These are phyloP conservation scores for Rauvolfia tetraphylla DNA, from an alignment of 257 asterid genomes.

Conservation along the genomic window DNA sequence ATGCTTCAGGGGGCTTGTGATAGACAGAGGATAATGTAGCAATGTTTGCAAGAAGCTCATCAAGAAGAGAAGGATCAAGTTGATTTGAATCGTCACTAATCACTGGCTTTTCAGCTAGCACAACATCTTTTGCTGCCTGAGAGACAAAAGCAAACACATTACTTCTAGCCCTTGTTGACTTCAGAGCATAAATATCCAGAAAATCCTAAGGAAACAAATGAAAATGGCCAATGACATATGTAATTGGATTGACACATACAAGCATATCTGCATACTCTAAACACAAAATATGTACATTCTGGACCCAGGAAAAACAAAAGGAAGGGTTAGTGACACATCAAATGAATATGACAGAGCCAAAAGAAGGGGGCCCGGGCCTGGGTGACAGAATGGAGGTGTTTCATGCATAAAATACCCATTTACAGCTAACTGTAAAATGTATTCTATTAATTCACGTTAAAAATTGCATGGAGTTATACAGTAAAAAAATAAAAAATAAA, in stretches of 20 bases:
- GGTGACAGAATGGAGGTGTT: background rate
- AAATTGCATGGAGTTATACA: background rate
- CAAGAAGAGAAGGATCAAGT: conserved; percentile 89
- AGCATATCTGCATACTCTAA: background rate
- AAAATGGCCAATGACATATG: background rate
- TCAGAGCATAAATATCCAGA: background rate
- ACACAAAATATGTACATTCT: background rate
- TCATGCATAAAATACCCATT: background rate
- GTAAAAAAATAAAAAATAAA: background rate
- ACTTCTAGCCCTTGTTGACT: background rate
- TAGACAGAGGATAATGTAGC: conserved; percentile 96
- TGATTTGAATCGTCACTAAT: conserved; percentile 94
- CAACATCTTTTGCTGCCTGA: conserved; percentile 99
- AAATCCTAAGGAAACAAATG: background rate
- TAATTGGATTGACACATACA: background rate
- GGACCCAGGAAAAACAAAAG: background rate
- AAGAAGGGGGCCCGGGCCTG: background rate
- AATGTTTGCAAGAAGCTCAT: conserved; percentile 94
- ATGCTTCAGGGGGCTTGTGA: conserved; percentile 97
- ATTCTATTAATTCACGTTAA: background rate
- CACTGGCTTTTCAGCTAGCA: conserved; percentile 97
- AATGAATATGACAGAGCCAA: background rate
- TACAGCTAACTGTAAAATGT: background rate
- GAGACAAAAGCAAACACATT: conserved; percentile 12
- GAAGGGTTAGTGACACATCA: background rate